phyloP scores from a whole-genome alignment of 345 rosid genomes.

The Brassica cretica region DNA sequence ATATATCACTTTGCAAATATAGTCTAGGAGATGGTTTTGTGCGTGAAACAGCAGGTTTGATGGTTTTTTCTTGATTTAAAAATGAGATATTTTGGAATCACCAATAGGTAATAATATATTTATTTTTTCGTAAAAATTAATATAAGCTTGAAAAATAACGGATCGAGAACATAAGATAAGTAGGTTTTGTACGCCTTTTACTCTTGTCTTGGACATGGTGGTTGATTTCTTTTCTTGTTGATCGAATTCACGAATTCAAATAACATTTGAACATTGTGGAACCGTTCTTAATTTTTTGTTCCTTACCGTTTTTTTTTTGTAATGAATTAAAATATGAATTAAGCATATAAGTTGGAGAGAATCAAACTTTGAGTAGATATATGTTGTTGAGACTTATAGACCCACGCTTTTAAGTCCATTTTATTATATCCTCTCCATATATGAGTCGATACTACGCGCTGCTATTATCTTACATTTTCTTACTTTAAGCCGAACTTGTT shows the following conservation, averaged over 20 bases:
- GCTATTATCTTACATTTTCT: not conserved
- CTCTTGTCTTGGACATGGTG: not conserved
- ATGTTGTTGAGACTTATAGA: constrained; percentile 5
- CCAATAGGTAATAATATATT: not conserved
- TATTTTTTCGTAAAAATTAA: not conserved
- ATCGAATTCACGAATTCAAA: not conserved
- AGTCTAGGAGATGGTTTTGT: no score
- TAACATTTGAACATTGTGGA: not conserved
- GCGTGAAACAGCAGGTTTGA: constrained; percentile 11
- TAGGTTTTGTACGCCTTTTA: not conserved
- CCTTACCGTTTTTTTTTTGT: not conserved
- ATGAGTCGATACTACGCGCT: not conserved
- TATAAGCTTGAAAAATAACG: not conserved
- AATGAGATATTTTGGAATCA: not conserved
- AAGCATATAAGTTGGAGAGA: constrained; percentile 12
- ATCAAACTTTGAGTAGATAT: not conserved
- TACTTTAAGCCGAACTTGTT: not conserved
- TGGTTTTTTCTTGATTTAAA: not conserved
- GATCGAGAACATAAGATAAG: not conserved
- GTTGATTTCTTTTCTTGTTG: not conserved
- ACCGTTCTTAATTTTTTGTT: not conserved
- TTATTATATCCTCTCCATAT: not conserved
- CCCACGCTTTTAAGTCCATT: constrained; percentile 14
- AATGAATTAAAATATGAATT: not conserved
- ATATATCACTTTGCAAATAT: no score